Conservation (phyloP, 1,139 yeast species). For the Saccharomycopsis crataegensis region DNA sequence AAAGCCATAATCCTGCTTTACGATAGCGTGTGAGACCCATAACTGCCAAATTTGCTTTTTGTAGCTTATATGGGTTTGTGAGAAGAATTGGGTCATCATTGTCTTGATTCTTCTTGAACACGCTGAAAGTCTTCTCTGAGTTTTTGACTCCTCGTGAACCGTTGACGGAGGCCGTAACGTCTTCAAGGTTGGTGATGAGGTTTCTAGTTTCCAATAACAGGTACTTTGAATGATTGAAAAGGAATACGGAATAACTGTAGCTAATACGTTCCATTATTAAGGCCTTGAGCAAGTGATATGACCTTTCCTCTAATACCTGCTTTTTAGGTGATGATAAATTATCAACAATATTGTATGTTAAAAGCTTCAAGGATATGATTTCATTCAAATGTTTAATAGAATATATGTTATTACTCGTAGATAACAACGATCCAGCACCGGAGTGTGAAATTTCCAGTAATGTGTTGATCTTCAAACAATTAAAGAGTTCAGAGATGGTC, state of each 20-base stretch:
- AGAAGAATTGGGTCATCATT: slow-evolving; percentile 16
- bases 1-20: slow-evolving; percentile 72
- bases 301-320: slow-evolving; percentile 29
- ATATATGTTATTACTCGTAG: slow-evolving; percentile 9
- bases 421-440: neutral
- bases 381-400: slow-evolving; percentile 21
- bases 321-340: slow-evolving; percentile 22
- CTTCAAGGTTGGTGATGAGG: slow-evolving; percentile 27
- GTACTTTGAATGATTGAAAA: slow-evolving; percentile 13
- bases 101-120: neutral
- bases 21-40: slow-evolving; percentile 57
- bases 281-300: slow-evolving; percentile 26
- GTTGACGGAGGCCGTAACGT: slow-evolving; percentile 15
- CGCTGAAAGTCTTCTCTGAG: neutral
- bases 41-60: slow-evolving; percentile 31
- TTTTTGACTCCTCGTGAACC: slow-evolving; percentile 18
- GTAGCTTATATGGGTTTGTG: slow-evolving; percentile 34
- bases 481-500: slow-evolving; percentile 29
- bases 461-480: slow-evolving; percentile 14
- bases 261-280: slow-evolving; percentile 43
- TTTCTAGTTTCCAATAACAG: slow-evolving; percentile 20
- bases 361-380: slow-evolving; percentile 33
- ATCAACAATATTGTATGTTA: slow-evolving; percentile 32
- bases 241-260: slow-evolving; percentile 31
- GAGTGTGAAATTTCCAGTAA: slow-evolving; percentile 2